Evolutionary conservation across 768 basidiomycete genomes (phyloP).

Genomic region (Rhizopogon rudus): DNA sequence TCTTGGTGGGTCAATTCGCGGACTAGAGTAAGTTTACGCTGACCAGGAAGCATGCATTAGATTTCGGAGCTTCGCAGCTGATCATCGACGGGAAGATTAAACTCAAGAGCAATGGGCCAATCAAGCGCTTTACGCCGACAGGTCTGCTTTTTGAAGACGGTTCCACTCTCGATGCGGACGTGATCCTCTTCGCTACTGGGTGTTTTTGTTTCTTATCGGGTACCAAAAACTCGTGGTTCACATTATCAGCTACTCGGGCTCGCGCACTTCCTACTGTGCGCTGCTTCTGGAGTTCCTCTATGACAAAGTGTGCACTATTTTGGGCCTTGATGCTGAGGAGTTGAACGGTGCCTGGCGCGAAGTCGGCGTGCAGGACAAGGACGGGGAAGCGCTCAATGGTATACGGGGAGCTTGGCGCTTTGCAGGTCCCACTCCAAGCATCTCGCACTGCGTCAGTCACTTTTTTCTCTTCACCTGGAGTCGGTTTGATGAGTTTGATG

Average conservation of each 20-base stretch:
- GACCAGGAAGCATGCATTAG: conserved; percentile 13
- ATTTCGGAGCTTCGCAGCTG: conserved; percentile 36
- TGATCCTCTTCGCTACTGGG: conserved; percentile 48
- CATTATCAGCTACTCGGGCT: conserved; percentile 17
- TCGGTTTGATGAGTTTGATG: background rate
- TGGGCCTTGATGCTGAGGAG: conserved; percentile 29
- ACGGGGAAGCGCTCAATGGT: conserved; percentile 14
- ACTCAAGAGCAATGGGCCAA: conserved; percentile 37
- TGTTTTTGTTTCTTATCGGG: conserved; percentile 11
- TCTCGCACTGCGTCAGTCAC: conserved; percentile 54
- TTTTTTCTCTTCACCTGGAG: background rate
- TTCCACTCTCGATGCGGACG: conserved; percentile 41
- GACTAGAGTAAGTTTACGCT: background rate
- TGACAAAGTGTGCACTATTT: conserved; percentile 18
- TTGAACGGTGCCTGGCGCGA: conserved; percentile 33
- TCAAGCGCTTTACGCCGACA: conserved; percentile 33
- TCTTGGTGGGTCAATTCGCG: conserved; percentile 36
- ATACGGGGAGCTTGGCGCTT: conserved; percentile 57
- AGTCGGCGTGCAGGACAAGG: conserved; percentile 33
- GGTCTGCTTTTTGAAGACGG: conserved; percentile 39
- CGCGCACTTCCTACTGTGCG: conserved; percentile 9
- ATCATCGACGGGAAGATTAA: conserved; percentile 46
- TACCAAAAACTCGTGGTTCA: background rate
- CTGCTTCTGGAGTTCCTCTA: conserved; percentile 14
- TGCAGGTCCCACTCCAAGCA: conserved; percentile 67